Evolutionary conservation across 1,139 yeast genomes (phyloP).

Genomic region (Pichia sp.): DNA sequence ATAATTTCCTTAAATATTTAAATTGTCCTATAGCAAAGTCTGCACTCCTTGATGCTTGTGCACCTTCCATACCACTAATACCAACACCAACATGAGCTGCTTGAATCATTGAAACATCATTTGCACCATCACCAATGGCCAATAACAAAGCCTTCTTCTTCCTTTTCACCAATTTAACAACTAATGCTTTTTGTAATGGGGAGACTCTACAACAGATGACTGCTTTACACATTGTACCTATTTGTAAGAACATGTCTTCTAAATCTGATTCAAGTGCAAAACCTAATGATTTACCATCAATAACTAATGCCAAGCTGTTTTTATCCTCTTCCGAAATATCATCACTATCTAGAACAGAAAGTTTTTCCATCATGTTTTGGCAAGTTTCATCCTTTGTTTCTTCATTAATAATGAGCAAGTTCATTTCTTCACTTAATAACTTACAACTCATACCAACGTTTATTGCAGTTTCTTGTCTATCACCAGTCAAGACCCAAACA

Average conservation of each 20-base stretch:
- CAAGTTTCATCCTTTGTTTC: conserved; percentile 69
- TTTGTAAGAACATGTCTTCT: conserved; percentile 69
- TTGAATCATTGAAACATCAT: conserved; percentile 97
- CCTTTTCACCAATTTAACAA: conserved; percentile 84
- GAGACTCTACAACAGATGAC: conserved; percentile 97
- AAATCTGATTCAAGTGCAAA: conserved; percentile 78
- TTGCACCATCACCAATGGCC: conserved; percentile 98
- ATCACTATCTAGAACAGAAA: conserved; percentile 67
- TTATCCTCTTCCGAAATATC: conserved; percentile 59
- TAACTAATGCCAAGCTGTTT: conserved; percentile 80
- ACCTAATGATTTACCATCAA: conserved; percentile 87
- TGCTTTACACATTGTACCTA: conserved; percentile 87
- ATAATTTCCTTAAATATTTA: conserved; percentile 69
- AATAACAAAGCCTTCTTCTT: conserved; percentile 70
- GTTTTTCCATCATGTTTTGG: conserved; percentile 64
- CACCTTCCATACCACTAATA: conserved; percentile 97
- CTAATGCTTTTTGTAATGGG: conserved; percentile 93
- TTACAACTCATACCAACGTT: conserved; percentile 98
- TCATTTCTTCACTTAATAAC: conserved; percentile 92
- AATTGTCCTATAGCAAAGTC: conserved; percentile 97
- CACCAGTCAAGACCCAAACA: conserved; percentile 97
- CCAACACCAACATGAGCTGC: conserved; percentile 99
- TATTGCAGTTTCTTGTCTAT: conserved; percentile 97
- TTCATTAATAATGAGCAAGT: conserved; percentile 81
- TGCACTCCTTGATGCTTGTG: conserved; percentile 98